Conservation (phyloP, 805 yeast genomes). For the Cyberlindnera veronae region DNA sequence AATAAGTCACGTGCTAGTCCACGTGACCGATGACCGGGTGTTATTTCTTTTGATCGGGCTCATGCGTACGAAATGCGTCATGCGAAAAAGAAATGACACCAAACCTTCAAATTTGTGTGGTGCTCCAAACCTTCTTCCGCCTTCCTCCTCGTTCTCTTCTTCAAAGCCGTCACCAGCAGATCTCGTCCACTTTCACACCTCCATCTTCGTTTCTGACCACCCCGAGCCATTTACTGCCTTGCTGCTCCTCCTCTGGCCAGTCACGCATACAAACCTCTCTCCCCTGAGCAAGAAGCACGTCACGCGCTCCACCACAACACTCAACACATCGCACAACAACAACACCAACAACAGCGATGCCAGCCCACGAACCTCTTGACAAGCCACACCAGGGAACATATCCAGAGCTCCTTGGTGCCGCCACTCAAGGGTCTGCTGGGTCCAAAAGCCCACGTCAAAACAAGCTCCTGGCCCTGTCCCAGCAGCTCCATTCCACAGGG, state of each 20-base stretch:
- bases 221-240: too few relatives aligned
- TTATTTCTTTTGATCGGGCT: background rate
- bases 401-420: background rate
- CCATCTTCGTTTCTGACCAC: too few relatives aligned
- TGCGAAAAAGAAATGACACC: conserved; percentile 4
- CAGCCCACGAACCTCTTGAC: conserved; percentile 2
- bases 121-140: too few relatives aligned
- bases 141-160: background rate
- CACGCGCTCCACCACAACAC: too few relatives aligned
- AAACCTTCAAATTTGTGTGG: background rate
- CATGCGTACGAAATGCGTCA: background rate
- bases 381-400: background rate
- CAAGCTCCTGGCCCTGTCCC: conserved; percentile 9
- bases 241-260: too few relatives aligned
- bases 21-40: background rate
- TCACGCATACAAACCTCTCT: too few relatives aligned
- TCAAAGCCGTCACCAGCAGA: background rate
- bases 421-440: background rate
- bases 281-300: too few relatives aligned
- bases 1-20: background rate
- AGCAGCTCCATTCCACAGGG: conserved; percentile 1
- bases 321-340: background rate
- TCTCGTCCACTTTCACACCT: too few relatives aligned
- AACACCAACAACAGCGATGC: conserved; percentile 3
- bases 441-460: conserved; percentile 8